Conservation (phyloP, 805 yeast genomes). For the Nakazawaea wyomingensis region DNA sequence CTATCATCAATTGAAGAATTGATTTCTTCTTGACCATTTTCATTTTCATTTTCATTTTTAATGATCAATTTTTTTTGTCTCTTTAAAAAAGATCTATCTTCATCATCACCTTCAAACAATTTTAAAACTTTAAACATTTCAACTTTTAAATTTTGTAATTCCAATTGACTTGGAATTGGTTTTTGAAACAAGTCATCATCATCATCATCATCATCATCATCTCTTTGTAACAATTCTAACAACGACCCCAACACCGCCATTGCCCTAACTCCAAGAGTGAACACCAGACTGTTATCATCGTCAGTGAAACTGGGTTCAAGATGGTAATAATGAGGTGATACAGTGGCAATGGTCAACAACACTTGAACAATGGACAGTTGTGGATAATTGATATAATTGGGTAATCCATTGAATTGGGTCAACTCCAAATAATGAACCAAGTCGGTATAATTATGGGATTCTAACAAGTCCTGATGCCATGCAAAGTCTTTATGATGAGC, state of each 20-base stretch:
- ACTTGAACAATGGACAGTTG: constrained; percentile 27
- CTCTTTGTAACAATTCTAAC: not conserved
- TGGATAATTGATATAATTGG: constrained; percentile 25
- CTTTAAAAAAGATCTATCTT: not conserved
- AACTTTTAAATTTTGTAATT: not conserved
- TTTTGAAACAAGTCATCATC: not conserved
- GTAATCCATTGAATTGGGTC: constrained; percentile 19
- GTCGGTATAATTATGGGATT: constrained; percentile 27
- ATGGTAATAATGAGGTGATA: constrained; percentile 24
- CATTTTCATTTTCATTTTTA: not conserved
- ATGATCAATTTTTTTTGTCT: no score
- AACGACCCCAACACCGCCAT: not conserved
- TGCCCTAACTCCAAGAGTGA: not conserved
- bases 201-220: not conserved
- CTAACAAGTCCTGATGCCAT: constrained; percentile 15
- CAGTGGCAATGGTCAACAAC: constrained; percentile 31
- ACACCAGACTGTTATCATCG: not conserved
- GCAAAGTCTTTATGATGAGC: constrained; percentile 11
- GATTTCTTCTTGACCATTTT: no score
- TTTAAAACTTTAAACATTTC: not conserved
- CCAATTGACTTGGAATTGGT: not conserved
- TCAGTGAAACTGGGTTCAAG: constrained; percentile 10
- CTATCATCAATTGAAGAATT: not conserved
- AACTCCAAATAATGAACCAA: constrained; percentile 31
- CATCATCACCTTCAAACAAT: not conserved